Evolutionary conservation across 2,329 filamentous ascomycete genomes (phyloP).

Genomic region (Epichloe elymi): DNA sequence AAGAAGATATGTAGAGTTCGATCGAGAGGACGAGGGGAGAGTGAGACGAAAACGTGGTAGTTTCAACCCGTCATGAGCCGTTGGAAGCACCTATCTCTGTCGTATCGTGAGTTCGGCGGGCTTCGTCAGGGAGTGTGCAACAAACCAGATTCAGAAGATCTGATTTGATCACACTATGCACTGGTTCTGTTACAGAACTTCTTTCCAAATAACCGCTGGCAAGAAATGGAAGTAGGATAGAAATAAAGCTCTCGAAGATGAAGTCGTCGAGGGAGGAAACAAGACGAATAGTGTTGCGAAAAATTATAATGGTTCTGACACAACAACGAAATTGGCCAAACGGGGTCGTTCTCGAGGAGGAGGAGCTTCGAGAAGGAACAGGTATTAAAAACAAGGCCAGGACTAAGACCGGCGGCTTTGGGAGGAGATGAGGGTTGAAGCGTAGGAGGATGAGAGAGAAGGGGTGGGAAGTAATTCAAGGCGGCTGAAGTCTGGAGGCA

Average conservation of each 20-base stretch:
- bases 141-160: not conserved
- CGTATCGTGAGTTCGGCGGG: conserved; percentile 1
- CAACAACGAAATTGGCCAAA: conserved; percentile 1
- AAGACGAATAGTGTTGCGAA: conserved; percentile 1
- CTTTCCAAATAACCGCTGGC: conserved; percentile 1
- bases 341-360: conserved; percentile 3
- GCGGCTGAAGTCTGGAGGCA: not conserved
- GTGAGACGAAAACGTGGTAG: not conserved
- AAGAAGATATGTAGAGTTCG: not conserved
- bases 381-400: not conserved
- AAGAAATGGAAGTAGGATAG: not conserved
- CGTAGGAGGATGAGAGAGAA: not conserved
- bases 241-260: not conserved
- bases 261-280: conserved; percentile 4
- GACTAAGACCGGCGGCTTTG: not conserved
- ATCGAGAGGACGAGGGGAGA: not conserved
- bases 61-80: conserved; percentile 3
- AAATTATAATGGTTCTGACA: not conserved
- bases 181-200: conserved; percentile 3
- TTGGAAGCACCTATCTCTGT: not conserved
- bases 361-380: conserved; percentile 5
- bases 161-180: not conserved
- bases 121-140: not conserved
- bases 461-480: not conserved
- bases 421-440: not conserved